These are phyloP conservation scores for Zarea fungicola DNA, from an alignment of 2,329 filamentous ascomycete genomes.

Conservation along the genomic window DNA sequence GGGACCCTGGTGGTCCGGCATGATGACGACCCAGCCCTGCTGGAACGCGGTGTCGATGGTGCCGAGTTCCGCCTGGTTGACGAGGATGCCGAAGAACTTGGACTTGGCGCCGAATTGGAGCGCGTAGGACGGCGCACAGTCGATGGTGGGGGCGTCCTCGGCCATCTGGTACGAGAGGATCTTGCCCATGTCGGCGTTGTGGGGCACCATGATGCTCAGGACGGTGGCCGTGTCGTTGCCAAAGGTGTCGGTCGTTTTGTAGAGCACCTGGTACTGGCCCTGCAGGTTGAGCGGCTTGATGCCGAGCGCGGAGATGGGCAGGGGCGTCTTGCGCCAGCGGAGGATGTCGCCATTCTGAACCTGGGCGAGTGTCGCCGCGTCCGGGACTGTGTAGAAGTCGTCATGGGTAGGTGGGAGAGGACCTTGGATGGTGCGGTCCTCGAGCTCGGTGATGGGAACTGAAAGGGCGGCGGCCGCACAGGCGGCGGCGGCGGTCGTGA, in stretches of 20 bases:
- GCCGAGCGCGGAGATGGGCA: constrained; percentile 11
- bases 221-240: constrained; percentile 32
- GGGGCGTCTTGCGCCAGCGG: constrained; percentile 8
- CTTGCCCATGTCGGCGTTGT: constrained; percentile 21
- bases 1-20: constrained; percentile 43
- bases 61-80: constrained; percentile 18
- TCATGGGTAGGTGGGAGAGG: constrained; percentile 14
- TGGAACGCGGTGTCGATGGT: constrained; percentile 26
- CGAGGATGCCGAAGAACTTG: constrained; percentile 31
- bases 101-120: constrained; percentile 16
- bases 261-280: constrained; percentile 29
- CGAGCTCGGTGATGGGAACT: neutral
- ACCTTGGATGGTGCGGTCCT: neutral
- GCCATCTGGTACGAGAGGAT: constrained; percentile 39
- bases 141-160: constrained; percentile 32
- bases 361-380: neutral
- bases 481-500: constrained; percentile 1
- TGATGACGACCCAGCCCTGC: constrained; percentile 41
- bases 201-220: constrained; percentile 32
- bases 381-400: constrained; percentile 17
- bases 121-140: constrained; percentile 26
- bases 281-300: constrained; percentile 19
- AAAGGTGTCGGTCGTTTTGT: constrained; percentile 32
- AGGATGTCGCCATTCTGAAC: constrained; percentile 14
- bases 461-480: neutral